Evolutionary conservation across 495 filamentous ascomycete species (phyloP).

Genomic region (Lindgomyces ingoldianus): DNA sequence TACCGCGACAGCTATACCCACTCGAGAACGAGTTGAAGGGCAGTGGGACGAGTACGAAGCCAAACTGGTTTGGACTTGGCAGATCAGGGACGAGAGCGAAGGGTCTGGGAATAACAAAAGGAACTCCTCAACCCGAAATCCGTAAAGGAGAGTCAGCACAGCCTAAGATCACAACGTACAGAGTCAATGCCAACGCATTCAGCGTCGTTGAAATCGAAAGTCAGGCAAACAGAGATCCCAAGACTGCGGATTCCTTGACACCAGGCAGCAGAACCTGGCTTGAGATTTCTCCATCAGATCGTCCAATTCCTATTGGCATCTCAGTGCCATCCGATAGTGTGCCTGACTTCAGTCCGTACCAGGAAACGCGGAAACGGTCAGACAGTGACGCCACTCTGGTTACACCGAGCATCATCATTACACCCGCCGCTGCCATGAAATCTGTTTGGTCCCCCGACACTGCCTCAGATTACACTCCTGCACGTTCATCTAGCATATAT

Average conservation of each 20-base stretch:
- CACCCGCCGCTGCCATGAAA: conserved; percentile 60
- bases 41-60: conserved; percentile 17
- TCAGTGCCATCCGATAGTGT: conserved; percentile 64
- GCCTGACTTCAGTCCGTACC: conserved; percentile 43
- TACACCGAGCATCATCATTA: conserved; percentile 65
- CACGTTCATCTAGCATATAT: conserved; percentile 67
- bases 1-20: conserved; percentile 40
- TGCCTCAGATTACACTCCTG: conserved; percentile 39
- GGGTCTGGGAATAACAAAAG: conserved; percentile 26
- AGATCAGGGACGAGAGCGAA: conserved; percentile 14
- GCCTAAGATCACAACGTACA: background rate
- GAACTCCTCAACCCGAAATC: conserved; percentile 24
- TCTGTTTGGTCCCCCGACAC: conserved; percentile 63
- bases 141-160: background rate
- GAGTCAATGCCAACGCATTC: background rate
- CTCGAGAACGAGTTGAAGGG: conserved; percentile 27
- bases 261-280: conserved; percentile 19
- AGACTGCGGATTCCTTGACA: conserved; percentile 15
- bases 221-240: conserved; percentile 10
- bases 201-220: background rate
- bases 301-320: conserved; percentile 79
- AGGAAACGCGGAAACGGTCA: conserved; percentile 25
- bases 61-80: conserved; percentile 30
- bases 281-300: conserved; percentile 72
- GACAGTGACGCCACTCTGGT: conserved; percentile 39